Evolutionary conservation across 306 rosid species (phyloP), one percentile per base, ranked within the genome.

Genomic region (Dryas octopetala): DNA sequence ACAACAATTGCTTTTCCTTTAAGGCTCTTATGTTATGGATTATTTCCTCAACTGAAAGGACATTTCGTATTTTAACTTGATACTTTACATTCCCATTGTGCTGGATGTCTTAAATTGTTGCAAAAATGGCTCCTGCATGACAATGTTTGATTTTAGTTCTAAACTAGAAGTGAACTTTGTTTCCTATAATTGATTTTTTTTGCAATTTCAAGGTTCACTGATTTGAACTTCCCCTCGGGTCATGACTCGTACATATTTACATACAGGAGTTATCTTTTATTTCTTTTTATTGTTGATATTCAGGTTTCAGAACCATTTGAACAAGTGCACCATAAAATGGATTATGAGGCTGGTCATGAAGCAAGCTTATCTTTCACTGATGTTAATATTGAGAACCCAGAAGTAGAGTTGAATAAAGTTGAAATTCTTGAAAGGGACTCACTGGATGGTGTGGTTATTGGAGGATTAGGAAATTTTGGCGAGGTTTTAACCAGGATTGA

Each of bases 401-500:
- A 76, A 58, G 63, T 61, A 58, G 82, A 84, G 9, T 68, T 62
- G 4, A 43, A 41, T 66, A 72, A 64, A 32, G 74, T 43, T 62
- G 69, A 40, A 9, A 67, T 60, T 62, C 76, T 52, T 44, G 85
- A 80, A 41, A 79, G 84, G 6, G 68, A 59, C 68, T 66, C 84
- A 9, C 55, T 76, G 38, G 63, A 68, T n/a, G 88, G 81, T 40
- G 90, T 68, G 48, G 76, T 63, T 38, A 62, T 57, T 55, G 86
- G 78, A 28, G 91, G 84, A 43, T 32, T 78, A 59, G 76, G 75
- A 59, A 71, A 78, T 72, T 82, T 61, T 60, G 60, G 76, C 2
- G 86, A 77, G 74, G 70, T 79, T 60, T 28, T 86, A 52, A 79
- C 83, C 5, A 70, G 79, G 68, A 68, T 94, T 67, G 89, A 94